These are phyloP conservation scores for Zymoseptoria passerinii DNA, from an alignment of 2,329 filamentous ascomycete species.

Conservation along the genomic window DNA sequence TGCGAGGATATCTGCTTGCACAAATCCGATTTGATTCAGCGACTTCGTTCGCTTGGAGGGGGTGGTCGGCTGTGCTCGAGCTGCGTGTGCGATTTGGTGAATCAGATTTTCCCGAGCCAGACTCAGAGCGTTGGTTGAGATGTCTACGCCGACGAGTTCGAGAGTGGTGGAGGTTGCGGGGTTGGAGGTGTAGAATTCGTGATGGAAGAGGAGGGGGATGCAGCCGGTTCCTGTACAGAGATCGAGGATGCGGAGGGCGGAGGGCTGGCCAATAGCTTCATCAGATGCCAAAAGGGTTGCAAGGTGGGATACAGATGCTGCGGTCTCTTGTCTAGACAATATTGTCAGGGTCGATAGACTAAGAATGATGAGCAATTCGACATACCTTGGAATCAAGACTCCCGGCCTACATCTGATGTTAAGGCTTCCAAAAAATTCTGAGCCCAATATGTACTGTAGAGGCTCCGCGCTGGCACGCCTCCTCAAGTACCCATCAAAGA, in stretches of 20 bases:
- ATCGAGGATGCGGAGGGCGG: conserved; percentile 59
- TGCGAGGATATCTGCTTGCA: conserved; percentile 29
- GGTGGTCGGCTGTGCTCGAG: conserved; percentile 33
- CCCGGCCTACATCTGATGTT: conserved; percentile 68
- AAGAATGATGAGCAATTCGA: conserved; percentile 1
- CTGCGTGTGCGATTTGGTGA: conserved; percentile 21
- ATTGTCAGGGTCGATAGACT: background rate
- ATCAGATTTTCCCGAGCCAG: conserved; percentile 57
- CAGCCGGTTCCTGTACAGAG: conserved; percentile 88
- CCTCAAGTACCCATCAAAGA: conserved; percentile 25
- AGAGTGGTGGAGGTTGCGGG: conserved; percentile 26
- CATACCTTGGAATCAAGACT: conserved; percentile 74
- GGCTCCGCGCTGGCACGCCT: conserved; percentile 57
- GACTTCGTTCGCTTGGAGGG: conserved; percentile 3
- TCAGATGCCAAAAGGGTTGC: conserved; percentile 19
- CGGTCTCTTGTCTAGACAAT: conserved; percentile 38
- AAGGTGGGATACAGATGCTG: conserved; percentile 32
- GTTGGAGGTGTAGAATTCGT: conserved; percentile 42
- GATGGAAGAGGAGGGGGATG: conserved; percentile 69
- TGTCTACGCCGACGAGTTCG: conserved; percentile 61
- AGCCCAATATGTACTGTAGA: conserved; percentile 81
- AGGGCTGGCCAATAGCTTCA: background rate
- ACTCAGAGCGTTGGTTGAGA: conserved; percentile 56
- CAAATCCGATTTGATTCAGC: conserved; percentile 24
- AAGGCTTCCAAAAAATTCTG: conserved; percentile 77